These are phyloP conservation scores for Coffea eugenioides DNA, from an alignment of 257 asterid species.

Conservation along the genomic window DNA sequence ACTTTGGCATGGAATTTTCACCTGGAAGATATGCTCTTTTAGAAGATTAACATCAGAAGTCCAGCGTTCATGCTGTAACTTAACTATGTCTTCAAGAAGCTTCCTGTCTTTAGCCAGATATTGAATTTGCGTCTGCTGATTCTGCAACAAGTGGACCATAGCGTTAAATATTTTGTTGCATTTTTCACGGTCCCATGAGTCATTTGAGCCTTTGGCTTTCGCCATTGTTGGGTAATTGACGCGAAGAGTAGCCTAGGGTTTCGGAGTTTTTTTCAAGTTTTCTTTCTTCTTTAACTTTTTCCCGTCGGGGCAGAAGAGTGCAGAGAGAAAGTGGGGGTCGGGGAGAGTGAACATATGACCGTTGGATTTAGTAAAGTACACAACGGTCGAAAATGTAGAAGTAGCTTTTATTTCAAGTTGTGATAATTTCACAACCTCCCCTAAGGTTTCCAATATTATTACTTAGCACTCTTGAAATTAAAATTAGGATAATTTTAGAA, in stretches of 20 bases:
- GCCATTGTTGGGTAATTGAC: slow-evolving; percentile 43
- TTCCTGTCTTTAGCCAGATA: slow-evolving; percentile 40
- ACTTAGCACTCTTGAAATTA: too few species aligned
- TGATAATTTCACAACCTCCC: too few species aligned
- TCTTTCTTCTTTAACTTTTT: background rate
- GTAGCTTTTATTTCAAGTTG: too few species aligned
- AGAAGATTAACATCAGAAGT: slow-evolving; percentile 27
- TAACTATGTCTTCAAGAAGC: slow-evolving; percentile 54
- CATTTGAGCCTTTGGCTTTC: slow-evolving; percentile 31
- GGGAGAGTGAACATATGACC: background rate
- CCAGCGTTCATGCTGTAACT: slow-evolving; percentile 32
- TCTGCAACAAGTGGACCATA: slow-evolving; percentile 39
- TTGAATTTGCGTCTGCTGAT: slow-evolving; percentile 40
- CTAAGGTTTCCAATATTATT: too few species aligned
- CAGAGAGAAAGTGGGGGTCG: background rate
- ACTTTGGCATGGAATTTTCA: slow-evolving; percentile 7
- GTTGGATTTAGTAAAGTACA: slow-evolving; percentile 18
- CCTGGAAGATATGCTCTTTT: slow-evolving; percentile 52
- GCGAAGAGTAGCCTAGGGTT: background rate
- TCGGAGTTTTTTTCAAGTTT: background rate
- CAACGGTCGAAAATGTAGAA: slow-evolving; percentile 25
- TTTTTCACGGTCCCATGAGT: slow-evolving; percentile 40
- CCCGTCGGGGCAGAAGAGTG: background rate
- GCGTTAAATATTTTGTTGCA: slow-evolving; percentile 54
- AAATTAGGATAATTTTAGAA: too few species aligned